Percentiles rank a stretch among this genome's conserved stretches.
Conservation (phyloP, 2,329 filamentous ascomycete species). For the Pseudogymnoascus sp. region DNA sequence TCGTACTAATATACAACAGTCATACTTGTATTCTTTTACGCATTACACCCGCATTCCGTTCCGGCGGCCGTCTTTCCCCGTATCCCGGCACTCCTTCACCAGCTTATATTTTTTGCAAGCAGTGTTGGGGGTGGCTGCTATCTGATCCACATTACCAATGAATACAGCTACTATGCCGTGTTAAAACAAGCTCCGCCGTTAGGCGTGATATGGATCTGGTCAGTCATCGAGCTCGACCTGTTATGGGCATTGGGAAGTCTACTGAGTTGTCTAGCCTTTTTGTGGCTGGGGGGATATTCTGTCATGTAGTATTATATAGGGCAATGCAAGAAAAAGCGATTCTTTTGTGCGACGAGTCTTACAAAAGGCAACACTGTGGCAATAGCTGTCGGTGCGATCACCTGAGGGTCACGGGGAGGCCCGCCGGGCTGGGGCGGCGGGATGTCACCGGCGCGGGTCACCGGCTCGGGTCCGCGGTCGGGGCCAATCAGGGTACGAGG, state of each 20-base stretch:
- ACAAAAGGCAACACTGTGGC: neutral
- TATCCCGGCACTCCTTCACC: slow-evolving; percentile 42
- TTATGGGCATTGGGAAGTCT: slow-evolving; percentile 53
- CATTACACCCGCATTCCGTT: slow-evolving; percentile 30
- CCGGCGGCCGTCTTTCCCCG: slow-evolving; percentile 42
- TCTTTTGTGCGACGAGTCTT: neutral
- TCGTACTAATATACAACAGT: slow-evolving; percentile 27
- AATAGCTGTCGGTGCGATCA: neutral
- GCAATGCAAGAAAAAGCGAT: neutral
- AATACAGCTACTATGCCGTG: slow-evolving; percentile 70
- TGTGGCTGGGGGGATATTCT: slow-evolving; percentile 22
- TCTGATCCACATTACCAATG: slow-evolving; percentile 74
- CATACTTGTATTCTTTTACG: slow-evolving; percentile 27
- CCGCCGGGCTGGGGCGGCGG: neutral
- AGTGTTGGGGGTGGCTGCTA: slow-evolving; percentile 63
- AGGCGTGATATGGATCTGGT: slow-evolving; percentile 89
- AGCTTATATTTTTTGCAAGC: slow-evolving; percentile 54
- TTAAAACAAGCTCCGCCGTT: slow-evolving; percentile 89
- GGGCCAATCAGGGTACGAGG: neutral
- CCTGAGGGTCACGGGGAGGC: neutral
- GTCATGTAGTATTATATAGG: slow-evolving; percentile 17
- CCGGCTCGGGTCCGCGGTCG: neutral
- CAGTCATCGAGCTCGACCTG: slow-evolving; percentile 76
- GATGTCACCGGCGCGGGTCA: neutral
- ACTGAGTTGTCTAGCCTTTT: slow-evolving; percentile 20